phyloP scores from a whole-genome alignment of 2,329 filamentous ascomycete genomes.

The Fusarium anthophilum region DNA sequence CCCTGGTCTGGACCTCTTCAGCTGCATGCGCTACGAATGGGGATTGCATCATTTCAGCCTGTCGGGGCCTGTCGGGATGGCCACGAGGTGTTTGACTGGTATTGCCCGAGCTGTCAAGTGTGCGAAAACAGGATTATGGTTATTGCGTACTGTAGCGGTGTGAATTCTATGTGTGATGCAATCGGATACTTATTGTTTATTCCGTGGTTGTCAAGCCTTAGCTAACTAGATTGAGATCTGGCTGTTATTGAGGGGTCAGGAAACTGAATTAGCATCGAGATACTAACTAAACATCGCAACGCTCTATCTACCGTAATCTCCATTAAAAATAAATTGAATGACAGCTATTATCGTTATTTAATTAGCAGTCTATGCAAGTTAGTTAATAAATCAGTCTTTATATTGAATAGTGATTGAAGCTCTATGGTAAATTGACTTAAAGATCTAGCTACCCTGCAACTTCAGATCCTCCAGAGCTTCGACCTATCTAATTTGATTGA shows the following conservation, averaged over 20 bases:
- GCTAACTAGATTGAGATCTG: too few relatives aligned
- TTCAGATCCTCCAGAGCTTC: accelerated
- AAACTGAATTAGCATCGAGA: too few relatives aligned
- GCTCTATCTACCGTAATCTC: too few relatives aligned
- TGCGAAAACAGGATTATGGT: slow-evolving; percentile 14
- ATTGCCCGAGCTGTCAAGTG: not conserved
- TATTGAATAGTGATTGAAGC: not conserved
- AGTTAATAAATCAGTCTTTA: not conserved
- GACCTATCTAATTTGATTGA: not conserved
- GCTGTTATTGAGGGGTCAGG: too few relatives aligned
- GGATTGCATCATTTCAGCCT: slow-evolving; percentile 28
- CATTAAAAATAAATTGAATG: too few relatives aligned
- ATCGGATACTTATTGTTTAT: too few relatives aligned
- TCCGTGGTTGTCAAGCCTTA: not conserved
- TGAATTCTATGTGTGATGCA: too few relatives aligned
- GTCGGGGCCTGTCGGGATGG: not conserved
- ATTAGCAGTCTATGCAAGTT: not conserved
- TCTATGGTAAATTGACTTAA: not conserved
- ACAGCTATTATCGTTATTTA: not conserved
- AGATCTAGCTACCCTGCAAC: not conserved
- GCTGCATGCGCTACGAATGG: not conserved
- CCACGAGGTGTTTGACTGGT: not conserved
- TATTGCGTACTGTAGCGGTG: not conserved
- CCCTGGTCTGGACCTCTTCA: not conserved
- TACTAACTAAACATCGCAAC: too few relatives aligned